A percentile compares a stretch with the other conserved stretches of the same genome.
Conservation (phyloP, 1,284 basidiomycete genomes). For the Sporisorium exsertum region DNA sequence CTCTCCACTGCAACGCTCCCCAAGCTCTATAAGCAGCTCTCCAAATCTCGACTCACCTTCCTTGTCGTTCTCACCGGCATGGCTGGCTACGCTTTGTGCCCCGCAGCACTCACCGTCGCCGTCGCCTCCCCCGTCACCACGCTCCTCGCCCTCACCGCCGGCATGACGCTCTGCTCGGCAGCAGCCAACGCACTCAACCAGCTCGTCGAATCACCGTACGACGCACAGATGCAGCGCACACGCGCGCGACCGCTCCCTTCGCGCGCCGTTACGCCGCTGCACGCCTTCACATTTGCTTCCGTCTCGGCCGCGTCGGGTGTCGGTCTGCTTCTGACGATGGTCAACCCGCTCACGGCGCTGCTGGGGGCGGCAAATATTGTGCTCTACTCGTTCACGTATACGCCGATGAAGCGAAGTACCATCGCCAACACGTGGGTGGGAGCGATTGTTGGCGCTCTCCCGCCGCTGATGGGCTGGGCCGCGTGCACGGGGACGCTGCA, state of each 20-base stretch:
- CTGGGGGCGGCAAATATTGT: slow-evolving; percentile 87
- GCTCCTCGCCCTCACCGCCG: slow-evolving; percentile 85
- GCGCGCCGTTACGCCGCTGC: slow-evolving; percentile 82
- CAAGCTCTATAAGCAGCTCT: slow-evolving; percentile 79
- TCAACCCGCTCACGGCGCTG: slow-evolving; percentile 86
- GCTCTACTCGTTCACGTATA: slow-evolving; percentile 92
- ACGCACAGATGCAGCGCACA: slow-evolving; percentile 96
- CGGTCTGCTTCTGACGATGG: slow-evolving; percentile 81
- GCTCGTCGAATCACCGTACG: slow-evolving; percentile 91
- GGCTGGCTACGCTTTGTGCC: slow-evolving; percentile 89
- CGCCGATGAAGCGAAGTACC: slow-evolving; percentile 89
- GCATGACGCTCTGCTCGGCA: slow-evolving; percentile 89
- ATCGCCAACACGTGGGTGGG: slow-evolving; percentile 96
- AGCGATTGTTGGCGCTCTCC: slow-evolving; percentile 88
- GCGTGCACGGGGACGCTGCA: slow-evolving; percentile 86
- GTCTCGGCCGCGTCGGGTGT: slow-evolving; percentile 83
- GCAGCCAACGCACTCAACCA: slow-evolving; percentile 97
- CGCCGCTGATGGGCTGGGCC: slow-evolving; percentile 98
- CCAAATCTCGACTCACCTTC: slow-evolving; percentile 88
- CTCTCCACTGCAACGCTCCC: slow-evolving; percentile 31
- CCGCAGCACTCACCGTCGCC: slow-evolving; percentile 50
- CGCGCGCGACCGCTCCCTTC: slow-evolving; percentile 89
- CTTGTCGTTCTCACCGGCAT: slow-evolving; percentile 91
- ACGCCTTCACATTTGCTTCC: slow-evolving; percentile 84
- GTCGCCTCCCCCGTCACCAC: slow-evolving; percentile 56